Percentiles rank a stretch among this genome's conserved stretches.
Evolutionary conservation across 2,329 filamentous ascomycete species (phyloP).

Genomic region (Ascomycota sp.): DNA sequence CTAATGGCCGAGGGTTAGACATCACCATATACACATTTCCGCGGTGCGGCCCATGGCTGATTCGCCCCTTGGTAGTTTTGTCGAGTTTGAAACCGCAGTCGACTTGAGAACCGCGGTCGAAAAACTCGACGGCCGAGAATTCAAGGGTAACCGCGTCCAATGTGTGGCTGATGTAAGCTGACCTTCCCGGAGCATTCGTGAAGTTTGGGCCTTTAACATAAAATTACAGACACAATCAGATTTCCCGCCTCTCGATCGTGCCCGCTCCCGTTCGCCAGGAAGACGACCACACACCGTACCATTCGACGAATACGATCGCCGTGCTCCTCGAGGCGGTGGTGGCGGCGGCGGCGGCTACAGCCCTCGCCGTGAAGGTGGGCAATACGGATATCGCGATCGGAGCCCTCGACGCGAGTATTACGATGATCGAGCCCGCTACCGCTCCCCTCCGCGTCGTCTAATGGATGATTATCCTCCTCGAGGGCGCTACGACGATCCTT

Average conservation of each 20-base stretch:
- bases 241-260: constrained; percentile 44
- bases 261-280: constrained; percentile 59
- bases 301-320: constrained; percentile 65
- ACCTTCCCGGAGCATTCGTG: no score
- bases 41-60: neutral
- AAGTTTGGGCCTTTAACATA: constrained; percentile 5
- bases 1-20: constrained; percentile 73
- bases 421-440: constrained; percentile 60
- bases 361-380: constrained; percentile 45
- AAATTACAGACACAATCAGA: constrained; percentile 56
- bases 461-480: constrained; percentile 59
- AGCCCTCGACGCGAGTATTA: constrained; percentile 79
- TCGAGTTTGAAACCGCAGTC: constrained; percentile 86
- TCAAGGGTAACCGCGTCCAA: constrained; percentile 72
- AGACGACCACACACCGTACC: constrained; percentile 46
- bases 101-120: constrained; percentile 84
- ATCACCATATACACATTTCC: neutral
- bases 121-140: constrained; percentile 82
- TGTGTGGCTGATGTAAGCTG: constrained; percentile 63
- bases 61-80: constrained; percentile 45
- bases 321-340: constrained; percentile 45
- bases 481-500: constrained; percentile 56
- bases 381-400: constrained; percentile 69
- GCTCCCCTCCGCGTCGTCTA: constrained; percentile 59
- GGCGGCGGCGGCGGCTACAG: constrained; percentile 49